phyloP scores from a whole-genome alignment of 768 basidiomycete genomes.

The Mycena latifolia region DNA sequence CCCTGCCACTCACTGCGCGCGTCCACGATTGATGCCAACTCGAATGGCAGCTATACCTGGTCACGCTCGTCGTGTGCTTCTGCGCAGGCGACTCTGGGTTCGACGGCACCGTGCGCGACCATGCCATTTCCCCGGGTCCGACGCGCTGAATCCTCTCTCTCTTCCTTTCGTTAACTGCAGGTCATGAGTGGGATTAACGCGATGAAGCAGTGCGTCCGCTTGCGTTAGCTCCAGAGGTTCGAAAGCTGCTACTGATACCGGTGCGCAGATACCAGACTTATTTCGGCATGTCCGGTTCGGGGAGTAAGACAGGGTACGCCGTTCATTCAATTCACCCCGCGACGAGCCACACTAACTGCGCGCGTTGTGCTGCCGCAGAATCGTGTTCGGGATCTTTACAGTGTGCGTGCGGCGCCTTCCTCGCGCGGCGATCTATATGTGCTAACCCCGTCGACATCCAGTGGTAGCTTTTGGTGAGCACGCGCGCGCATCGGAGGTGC shows the following conservation, averaged over 20 bases:
- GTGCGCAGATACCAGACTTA: slow-evolving; percentile 52
- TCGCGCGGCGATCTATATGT: not conserved
- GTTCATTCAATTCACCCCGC: not conserved
- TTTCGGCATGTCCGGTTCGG: slow-evolving; percentile 56
- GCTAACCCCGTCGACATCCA: slow-evolving; percentile 23
- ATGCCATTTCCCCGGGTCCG: not conserved
- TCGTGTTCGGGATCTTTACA: slow-evolving; percentile 68
- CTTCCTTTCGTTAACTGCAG: slow-evolving; percentile 36
- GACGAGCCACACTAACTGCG: slow-evolving; percentile 40
- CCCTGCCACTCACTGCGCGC: too few relatives aligned
- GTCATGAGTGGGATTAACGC: slow-evolving; percentile 68
- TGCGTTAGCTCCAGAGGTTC: too few relatives aligned
- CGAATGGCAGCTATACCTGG: slow-evolving; percentile 54
- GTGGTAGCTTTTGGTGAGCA: slow-evolving; percentile 55
- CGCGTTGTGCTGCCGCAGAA: slow-evolving; percentile 38
- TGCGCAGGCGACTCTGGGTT: slow-evolving; percentile 67
- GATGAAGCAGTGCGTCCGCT: slow-evolving; percentile 54
- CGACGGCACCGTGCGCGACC: slow-evolving; percentile 59
- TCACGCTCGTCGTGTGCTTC: slow-evolving; percentile 60
- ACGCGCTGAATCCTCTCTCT: not conserved
- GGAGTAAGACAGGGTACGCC: slow-evolving; percentile 18
- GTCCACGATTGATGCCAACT: not conserved
- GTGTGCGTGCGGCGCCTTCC: slow-evolving; percentile 45
- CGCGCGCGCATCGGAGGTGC: slow-evolving; percentile 9
- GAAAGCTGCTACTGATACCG: too few relatives aligned